These are phyloP conservation scores for Blastomyces emzantsi DNA, from an alignment of 2,329 filamentous ascomycete genomes.

Conservation along the genomic window DNA sequence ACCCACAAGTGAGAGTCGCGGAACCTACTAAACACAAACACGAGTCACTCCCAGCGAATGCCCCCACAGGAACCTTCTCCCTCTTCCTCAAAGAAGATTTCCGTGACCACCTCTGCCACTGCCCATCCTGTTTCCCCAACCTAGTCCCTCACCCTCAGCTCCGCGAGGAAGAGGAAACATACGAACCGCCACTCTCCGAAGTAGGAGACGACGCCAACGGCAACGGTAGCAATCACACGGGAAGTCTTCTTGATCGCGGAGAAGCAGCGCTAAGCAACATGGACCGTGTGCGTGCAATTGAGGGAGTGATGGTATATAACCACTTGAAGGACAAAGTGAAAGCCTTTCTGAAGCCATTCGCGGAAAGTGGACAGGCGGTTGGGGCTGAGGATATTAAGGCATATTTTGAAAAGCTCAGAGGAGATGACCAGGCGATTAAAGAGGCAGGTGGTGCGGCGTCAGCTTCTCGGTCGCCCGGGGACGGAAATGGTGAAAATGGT, in stretches of 20 bases:
- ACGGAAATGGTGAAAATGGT: slow-evolving; percentile 23
- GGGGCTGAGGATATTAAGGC: slow-evolving; percentile 92
- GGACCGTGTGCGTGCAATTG: slow-evolving; percentile 85
- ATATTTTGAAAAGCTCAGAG: slow-evolving; percentile 89
- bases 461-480: slow-evolving; percentile 20
- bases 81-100: slow-evolving; percentile 76
- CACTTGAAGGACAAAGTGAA: slow-evolving; percentile 94
- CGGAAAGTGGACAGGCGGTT: slow-evolving; percentile 78
- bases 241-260: slow-evolving; percentile 79
- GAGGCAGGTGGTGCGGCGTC: slow-evolving; percentile 16
- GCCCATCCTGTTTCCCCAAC: slow-evolving; percentile 65
- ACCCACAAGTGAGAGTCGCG: slow-evolving; percentile 50
- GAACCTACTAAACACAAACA: slow-evolving; percentile 53
- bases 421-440: slow-evolving; percentile 59
- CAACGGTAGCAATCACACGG: slow-evolving; percentile 56
- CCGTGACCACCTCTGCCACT: slow-evolving; percentile 73
- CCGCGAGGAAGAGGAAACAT: slow-evolving; percentile 86
- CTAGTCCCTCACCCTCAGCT: slow-evolving; percentile 67
- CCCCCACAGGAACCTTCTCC: slow-evolving; percentile 56
- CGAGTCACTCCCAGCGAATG: slow-evolving; percentile 44
- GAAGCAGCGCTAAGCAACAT: slow-evolving; percentile 88
- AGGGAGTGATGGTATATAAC: slow-evolving; percentile 98
- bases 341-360: slow-evolving; percentile 86
- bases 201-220: slow-evolving; percentile 47
- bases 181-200: slow-evolving; percentile 80